These are phyloP conservation scores for Colletotrichum eremochloae DNA, from an alignment of 2,329 filamentous ascomycete genomes.

Conservation along the genomic window DNA sequence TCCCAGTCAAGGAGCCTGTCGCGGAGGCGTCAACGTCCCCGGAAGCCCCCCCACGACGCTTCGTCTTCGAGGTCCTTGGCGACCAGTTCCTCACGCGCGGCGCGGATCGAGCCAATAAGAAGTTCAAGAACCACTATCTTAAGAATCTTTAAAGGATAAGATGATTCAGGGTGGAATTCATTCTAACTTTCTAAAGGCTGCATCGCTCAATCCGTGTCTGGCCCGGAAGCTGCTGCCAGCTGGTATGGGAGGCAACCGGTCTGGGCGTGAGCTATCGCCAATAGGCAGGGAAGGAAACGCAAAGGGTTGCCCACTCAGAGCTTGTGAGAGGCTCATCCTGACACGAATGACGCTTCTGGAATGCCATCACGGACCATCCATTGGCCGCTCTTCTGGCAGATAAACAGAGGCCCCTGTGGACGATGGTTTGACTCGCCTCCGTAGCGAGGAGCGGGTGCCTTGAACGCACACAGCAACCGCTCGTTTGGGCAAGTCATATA, in stretches of 20 bases:
- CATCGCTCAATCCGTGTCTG: background rate
- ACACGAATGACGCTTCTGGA: background rate
- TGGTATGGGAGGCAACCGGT: background rate
- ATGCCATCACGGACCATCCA: background rate
- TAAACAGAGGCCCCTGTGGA: background rate
- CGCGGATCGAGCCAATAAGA: conserved; percentile 88
- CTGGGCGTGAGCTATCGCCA: background rate
- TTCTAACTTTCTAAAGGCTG: background rate
- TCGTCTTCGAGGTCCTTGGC: conserved; percentile 89
- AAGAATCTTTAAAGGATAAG: conserved; percentile 72
- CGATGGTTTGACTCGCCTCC: background rate
- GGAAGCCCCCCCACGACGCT: conserved; percentile 51
- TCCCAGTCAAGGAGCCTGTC: conserved; percentile 61
- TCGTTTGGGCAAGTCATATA: background rate
- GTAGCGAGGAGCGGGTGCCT: background rate
- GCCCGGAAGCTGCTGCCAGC: background rate
- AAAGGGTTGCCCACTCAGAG: too few species aligned
- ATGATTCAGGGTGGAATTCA: background rate
- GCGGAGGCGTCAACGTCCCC: conserved; percentile 32
- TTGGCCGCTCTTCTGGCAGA: too few species aligned
- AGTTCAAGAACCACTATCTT: conserved; percentile 89
- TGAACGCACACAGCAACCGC: too few species aligned
- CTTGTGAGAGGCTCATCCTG: background rate
- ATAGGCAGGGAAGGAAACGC: background rate
- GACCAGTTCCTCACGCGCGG: conserved; percentile 88